Conservation (phyloP, 805 yeast genomes). For the Priceomyces medius region DNA sequence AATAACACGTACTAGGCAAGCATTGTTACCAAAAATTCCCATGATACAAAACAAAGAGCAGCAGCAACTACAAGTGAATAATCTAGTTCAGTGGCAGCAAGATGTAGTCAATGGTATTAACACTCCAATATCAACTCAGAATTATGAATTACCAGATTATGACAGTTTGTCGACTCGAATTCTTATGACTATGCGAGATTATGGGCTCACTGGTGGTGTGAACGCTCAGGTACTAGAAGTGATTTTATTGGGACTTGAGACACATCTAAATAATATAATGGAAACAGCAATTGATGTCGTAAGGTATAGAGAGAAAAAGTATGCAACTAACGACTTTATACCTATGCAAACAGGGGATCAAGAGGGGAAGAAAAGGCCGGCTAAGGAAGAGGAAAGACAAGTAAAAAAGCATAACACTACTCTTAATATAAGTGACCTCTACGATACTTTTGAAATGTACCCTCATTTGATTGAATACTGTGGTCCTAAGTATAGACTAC, state of each 20-base stretch:
- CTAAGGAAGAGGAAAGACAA: slow-evolving; percentile 12
- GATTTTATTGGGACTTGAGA: slow-evolving; percentile 75
- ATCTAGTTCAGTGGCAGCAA: slow-evolving; percentile 83
- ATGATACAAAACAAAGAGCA: slow-evolving; percentile 53
- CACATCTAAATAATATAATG: slow-evolving; percentile 69
- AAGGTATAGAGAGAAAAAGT: slow-evolving; percentile 54
- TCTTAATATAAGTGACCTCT: slow-evolving; percentile 64
- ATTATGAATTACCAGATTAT: slow-evolving; percentile 78
- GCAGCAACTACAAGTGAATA: slow-evolving; percentile 44
- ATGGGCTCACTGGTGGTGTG: slow-evolving; percentile 83
- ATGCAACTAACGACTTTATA: slow-evolving; percentile 36
- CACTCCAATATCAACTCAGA: slow-evolving; percentile 75
- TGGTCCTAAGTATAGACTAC: slow-evolving; percentile 56
- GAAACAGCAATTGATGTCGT: slow-evolving; percentile 75
- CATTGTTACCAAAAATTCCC: slow-evolving; percentile 82
- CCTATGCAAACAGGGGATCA: slow-evolving; percentile 11
- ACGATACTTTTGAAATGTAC: slow-evolving; percentile 58
- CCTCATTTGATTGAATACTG: slow-evolving; percentile 70
- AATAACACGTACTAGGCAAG: slow-evolving; percentile 67
- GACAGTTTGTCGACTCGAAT: slow-evolving; percentile 66
- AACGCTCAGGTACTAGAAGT: slow-evolving; percentile 77
- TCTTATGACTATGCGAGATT: slow-evolving; percentile 81
- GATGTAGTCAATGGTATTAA: slow-evolving; percentile 85
- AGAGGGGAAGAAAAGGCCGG: slow-evolving; percentile 19
- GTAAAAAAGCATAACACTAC: slow-evolving; percentile 19